Evolutionary conservation across 164 flowering plant genomes (phyloP), one percentile per base, ranked within the genome.

Genomic region (Vitis labrusca): DNA sequence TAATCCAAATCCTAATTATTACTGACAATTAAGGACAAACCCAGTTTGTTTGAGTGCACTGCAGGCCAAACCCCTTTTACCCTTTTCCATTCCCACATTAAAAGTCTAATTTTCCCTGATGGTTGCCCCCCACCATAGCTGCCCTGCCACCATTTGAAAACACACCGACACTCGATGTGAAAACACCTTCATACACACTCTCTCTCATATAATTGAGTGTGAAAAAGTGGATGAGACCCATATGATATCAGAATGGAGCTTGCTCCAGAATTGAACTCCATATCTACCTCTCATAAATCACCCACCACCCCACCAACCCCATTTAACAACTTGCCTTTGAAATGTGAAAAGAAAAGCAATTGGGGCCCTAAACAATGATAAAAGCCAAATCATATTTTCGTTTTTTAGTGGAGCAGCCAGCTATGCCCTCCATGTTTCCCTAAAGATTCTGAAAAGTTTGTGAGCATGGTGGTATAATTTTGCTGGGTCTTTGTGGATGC

Each of bases 391-490:
- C 70, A 29, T 50, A 63, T 54, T 68, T 53, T 63, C 61, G 77
- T 59, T 66, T 78, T 74, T 52, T 78, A 67, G 73, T 78, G 81
- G 51, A 48, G 9, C 15, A 53, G 71, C 66, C 77, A 78, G 69
- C 74, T 63, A 61, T 56, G 52, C 65, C 3, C 59, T 32, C 57
- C 54, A 58, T 64, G 47, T 60, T 32, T 7, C 60, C 54, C 12
- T 50, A 71, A 63, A 63, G 72, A 64, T 68, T 68, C 72, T 59
- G 64, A 68, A 74, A 74, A 59, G 67, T 57, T 15, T 32, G 15
- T 13, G 12, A 15, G 2, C 9, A 14, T 54, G 14, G 53, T 32
- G 19, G 15, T 37, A 66, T 30, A 10, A 54, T 54, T 54, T n/a
- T 66, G 69, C 13, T 66, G 29, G 49, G 5, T 52, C 12, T 16